phyloP scores from a whole-genome alignment of 495 filamentous ascomycete genomes.

The Viridothelium virens region DNA sequence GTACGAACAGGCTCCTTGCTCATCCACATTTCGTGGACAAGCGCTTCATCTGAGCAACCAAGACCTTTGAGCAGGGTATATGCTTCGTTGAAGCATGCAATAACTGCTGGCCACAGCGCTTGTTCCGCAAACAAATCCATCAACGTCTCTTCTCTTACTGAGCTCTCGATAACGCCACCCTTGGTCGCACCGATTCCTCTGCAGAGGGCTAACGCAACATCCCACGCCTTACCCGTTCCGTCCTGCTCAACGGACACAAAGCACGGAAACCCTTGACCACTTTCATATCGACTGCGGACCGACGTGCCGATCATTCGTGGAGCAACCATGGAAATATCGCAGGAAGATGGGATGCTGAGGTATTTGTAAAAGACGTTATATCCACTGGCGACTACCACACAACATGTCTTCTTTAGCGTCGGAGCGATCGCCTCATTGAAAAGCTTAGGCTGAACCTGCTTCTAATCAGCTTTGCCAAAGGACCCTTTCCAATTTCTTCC shows the following conservation, averaged over 20 bases:
- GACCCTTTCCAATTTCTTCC: not conserved
- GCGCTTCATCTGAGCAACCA: conserved; percentile 20
- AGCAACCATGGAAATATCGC: conserved; percentile 22
- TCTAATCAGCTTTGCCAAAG: not conserved
- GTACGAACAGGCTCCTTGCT: conserved; percentile 20
- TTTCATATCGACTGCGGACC: conserved; percentile 16
- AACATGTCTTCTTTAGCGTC: conserved; percentile 18
- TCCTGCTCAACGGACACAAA: conserved; percentile 23
- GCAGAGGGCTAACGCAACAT: conserved; percentile 17
- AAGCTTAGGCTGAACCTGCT: conserved; percentile 19
- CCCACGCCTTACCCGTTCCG: conserved; percentile 19
- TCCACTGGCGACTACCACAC: conserved; percentile 18
- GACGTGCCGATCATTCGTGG: conserved; percentile 21
- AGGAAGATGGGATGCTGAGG: conserved; percentile 13
- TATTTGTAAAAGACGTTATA: conserved; percentile 23
- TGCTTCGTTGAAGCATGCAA: conserved; percentile 18
- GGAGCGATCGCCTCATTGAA: conserved; percentile 20
- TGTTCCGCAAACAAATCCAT: conserved; percentile 22
- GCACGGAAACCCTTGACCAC: conserved; percentile 17
- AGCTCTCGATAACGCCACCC: conserved; percentile 18
- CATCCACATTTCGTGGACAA: conserved; percentile 23
- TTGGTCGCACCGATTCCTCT: conserved; percentile 18
- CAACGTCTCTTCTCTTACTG: conserved; percentile 17
- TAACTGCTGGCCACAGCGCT: conserved; percentile 18
- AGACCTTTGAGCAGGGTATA: conserved; percentile 16